Evolutionary conservation across 2,329 filamentous ascomycete genomes (phyloP), one percentile per base, ranked within the genome.

Genomic region (Polychaeton citri): DNA sequence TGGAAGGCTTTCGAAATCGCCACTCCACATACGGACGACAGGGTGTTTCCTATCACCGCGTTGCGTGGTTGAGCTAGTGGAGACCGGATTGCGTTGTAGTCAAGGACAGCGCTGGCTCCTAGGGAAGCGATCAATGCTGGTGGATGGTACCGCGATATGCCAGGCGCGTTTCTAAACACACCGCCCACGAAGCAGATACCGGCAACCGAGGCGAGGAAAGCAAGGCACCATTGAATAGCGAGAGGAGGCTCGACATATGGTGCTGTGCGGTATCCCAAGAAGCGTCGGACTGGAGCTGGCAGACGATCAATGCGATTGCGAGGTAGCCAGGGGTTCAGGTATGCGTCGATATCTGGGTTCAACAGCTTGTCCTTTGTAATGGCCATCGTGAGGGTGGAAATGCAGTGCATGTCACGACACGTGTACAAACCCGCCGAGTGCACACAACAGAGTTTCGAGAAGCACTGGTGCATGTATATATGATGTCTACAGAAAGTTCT

Each of bases 301-400:
- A 93, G 52, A 31, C 64, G 60, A 19, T 69, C 61, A 54, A 83
- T 70, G 46, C 71, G 73, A 28, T 79, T 78, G 10, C 71, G 63
- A 6, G 81, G 81, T 17, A 92, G 52, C 41, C 75, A 66, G 2
- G 69, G 79, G 54, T 88, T 85, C 34, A 92, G 54, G 53, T 79
- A 74, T n/a, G 60, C 61, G 64, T 94, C 86, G 43, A 93, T 72
- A 59, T 90, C 74, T 58, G 92, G 75, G 50, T 78, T 66, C 44
- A 59, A 43, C 16, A 51, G 19, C 7, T 48, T 34, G 16, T 34
- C 16, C 16, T 30, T 30, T 9, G 34, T 30, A n/a, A 30, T 19
- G 15, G 24, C 24, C 42, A 42, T 43, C 15, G 17, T 33, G 10
- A 20, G 30, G n/a, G n/a, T n/a, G n/a, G n/a, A n/a, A n/a, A 10